Evolutionary conservation across 2,329 filamentous ascomycete genomes (phyloP), one percentile per base, ranked within the genome.

Genomic region (Aspergillus ruber): DNA sequence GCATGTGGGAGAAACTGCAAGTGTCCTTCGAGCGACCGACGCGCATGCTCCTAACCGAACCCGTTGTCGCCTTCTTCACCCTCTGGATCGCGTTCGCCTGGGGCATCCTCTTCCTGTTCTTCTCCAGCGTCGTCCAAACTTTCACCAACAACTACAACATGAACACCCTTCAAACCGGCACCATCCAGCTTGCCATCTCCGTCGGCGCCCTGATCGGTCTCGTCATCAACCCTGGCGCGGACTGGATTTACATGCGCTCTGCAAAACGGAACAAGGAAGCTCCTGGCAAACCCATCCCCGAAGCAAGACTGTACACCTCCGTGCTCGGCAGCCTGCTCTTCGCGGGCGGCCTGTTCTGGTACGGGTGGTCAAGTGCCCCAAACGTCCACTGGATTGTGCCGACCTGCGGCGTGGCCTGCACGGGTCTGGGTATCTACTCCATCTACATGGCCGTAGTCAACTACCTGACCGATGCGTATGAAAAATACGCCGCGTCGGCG

Each of bases 381-480:
- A 41, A 54, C 1, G 52, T 62, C 9, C 59, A 59, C 33, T 69
- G 66, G 66, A 67, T 68, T 10, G 66, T 67, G 1, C 65, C 66
- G 0, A 57, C 59, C 0, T 50, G 56, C 0, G 62, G 60, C 0
- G 55, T 70, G 4, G 66, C 60, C 2, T 61, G 66, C 12, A 64
- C 70, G 1, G 72, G 72, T 0, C 53, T 71, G 17, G 69, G 62
- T 4, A 73, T 75, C 1, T 69, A 68, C 23, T 64, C 63, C 12
- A 75, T 74, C 9, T 69, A 72, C 48, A 67, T 78, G 54, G 73
- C 72, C 10, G 74, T 72, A 2, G 67, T 75, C 4, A 77, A 78
- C 57, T 75, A 75, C 43, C 58, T 74, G 20, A 70, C 68, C 1
- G 73, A 77, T 49, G 69, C 73, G 0, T 77, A 77, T 48, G 71